phyloP scores from a whole-genome alignment of 352 stramenopile species.

The Phytophthora litchii region DNA sequence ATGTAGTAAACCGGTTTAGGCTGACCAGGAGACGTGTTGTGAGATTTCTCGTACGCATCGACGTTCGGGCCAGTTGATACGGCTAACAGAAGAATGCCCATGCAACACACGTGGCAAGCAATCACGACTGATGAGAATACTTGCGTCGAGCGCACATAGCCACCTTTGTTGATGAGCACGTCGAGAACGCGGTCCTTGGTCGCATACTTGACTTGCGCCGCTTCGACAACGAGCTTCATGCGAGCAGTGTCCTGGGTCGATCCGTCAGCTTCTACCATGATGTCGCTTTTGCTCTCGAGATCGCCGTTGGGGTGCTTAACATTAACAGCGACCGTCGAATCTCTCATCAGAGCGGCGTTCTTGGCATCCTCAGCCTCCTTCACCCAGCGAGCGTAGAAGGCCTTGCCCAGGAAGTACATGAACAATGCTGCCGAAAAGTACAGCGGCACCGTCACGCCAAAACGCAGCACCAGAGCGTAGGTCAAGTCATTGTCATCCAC shows the following conservation, averaged over 20 bases:
- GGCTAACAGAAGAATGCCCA: constrained; percentile 71
- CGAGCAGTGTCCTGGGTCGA: constrained; percentile 26
- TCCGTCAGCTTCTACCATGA: constrained; percentile 10
- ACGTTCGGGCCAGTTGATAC: constrained; percentile 56
- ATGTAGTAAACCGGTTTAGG: constrained; percentile 85
- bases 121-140: constrained; percentile 79
- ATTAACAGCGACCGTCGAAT: constrained; percentile 39
- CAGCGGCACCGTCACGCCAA: constrained; percentile 75
- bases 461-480: constrained; percentile 66
- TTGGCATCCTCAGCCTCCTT: constrained; percentile 67
- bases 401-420: constrained; percentile 81
- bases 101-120: constrained; percentile 68
- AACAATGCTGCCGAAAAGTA: constrained; percentile 73
- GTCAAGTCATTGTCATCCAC: constrained; percentile 60
- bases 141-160: constrained; percentile 82
- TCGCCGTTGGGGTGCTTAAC: constrained; percentile 16
- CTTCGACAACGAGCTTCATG: constrained; percentile 56
- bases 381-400: constrained; percentile 75
- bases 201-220: constrained; percentile 49
- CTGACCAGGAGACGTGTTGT: constrained; percentile 38
- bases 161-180: constrained; percentile 72
- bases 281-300: constrained; percentile 23
- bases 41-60: constrained; percentile 26
- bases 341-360: constrained; percentile 55
- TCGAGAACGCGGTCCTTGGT: constrained; percentile 60